phyloP scores from a whole-genome alignment of 1,284 basidiomycete species.

The Cystobasidiaceae sp. region DNA sequence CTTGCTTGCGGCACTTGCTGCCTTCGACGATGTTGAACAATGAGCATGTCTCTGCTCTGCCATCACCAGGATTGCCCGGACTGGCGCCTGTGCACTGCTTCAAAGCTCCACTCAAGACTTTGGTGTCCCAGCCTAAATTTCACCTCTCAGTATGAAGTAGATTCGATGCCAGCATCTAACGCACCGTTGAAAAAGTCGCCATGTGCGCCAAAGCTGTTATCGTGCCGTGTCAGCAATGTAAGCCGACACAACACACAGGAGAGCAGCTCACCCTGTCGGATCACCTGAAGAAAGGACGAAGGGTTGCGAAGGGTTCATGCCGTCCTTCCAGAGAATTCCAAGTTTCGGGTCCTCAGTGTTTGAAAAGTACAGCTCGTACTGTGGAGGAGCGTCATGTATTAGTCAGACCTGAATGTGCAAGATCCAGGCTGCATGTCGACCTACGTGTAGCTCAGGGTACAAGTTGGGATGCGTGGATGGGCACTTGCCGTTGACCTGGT shows the following conservation, averaged over 20 bases:
- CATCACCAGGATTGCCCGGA: not conserved
- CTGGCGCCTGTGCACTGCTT: not conserved
- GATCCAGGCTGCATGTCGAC: not conserved
- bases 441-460: not conserved
- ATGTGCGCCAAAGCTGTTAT: not conserved
- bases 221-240: too few species aligned
- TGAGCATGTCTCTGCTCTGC: not conserved
- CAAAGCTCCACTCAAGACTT: not conserved
- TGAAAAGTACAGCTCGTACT: not conserved
- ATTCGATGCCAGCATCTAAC: not conserved
- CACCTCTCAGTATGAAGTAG: not conserved
- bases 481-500: not conserved
- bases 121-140: not conserved
- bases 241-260: too few species aligned
- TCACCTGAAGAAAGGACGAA: constrained; percentile 12
- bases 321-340: constrained; percentile 1
- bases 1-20: not conserved
- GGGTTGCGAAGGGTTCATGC: constrained; percentile 5
- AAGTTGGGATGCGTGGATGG: not conserved
- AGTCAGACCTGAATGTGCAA: not conserved
- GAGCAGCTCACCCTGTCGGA: constrained; percentile 6
- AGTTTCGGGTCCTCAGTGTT: not conserved
- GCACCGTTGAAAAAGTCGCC: constrained; percentile 5
- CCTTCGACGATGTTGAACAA: not conserved
- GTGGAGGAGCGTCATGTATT: not conserved